Conservation (phyloP, 768 basidiomycete species). For the Hebeloma cylindrosporum region DNA sequence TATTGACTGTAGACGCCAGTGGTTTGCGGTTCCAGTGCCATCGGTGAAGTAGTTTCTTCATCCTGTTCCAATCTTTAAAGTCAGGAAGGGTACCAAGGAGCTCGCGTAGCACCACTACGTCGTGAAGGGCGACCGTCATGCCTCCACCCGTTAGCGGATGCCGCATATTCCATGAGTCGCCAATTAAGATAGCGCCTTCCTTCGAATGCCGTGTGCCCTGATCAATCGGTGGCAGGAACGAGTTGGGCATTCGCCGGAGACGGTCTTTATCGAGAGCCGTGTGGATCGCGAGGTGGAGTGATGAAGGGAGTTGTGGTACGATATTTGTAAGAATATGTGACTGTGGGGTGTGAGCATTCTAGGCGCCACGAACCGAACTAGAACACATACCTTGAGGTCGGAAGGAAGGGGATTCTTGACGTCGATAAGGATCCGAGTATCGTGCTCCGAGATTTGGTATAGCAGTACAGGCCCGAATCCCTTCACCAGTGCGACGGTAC, state of each 20-base stretch:
- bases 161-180: constrained; percentile 99
- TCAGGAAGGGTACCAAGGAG: constrained; percentile 52
- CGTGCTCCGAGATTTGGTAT: constrained; percentile 87
- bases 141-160: constrained; percentile 98
- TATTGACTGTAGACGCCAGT: constrained; percentile 84
- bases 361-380: not conserved
- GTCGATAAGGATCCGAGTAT: constrained; percentile 94
- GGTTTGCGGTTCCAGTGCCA: constrained; percentile 92
- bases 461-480: constrained; percentile 86
- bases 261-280: constrained; percentile 76
- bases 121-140: constrained; percentile 94
- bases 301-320: constrained; percentile 76
- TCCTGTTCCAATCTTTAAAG: constrained; percentile 48
- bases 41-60: constrained; percentile 52
- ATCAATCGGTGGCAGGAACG: constrained; percentile 79
- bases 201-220: constrained; percentile 56
- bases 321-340: constrained; percentile 69
- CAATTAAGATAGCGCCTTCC: constrained; percentile 79
- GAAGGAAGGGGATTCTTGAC: constrained; percentile 81
- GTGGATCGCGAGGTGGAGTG: constrained; percentile 64
- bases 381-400: constrained; percentile 65
- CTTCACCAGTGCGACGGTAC: constrained; percentile 81
- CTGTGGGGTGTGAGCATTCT: constrained; percentile 36
- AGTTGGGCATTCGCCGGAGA: constrained; percentile 92
- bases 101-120: constrained; percentile 72